A percentile compares a stretch with the other conserved stretches of the same genome.
phyloP scores from a whole-genome alignment of 768 basidiomycete genomes.

The Termitomyces sp. region DNA sequence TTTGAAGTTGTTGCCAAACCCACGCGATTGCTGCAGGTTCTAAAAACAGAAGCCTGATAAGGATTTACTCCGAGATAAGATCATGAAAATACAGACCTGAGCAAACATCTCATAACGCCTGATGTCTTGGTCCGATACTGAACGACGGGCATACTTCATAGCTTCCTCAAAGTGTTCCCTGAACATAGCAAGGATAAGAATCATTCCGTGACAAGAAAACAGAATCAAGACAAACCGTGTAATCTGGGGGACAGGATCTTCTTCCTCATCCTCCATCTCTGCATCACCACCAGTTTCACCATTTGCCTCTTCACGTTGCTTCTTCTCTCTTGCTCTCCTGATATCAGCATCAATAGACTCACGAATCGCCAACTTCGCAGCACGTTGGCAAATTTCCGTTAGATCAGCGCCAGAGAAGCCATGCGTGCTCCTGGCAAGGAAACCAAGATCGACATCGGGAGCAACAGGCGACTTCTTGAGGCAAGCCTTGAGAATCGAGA shows the following conservation, averaged over 20 bases:
- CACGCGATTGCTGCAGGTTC: slow-evolving; percentile 88
- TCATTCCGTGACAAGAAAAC: neutral
- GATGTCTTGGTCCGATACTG: slow-evolving; percentile 95
- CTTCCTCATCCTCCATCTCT: slow-evolving; percentile 72
- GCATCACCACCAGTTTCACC: slow-evolving; percentile 40
- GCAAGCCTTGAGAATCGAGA: slow-evolving; percentile 86
- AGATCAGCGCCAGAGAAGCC: slow-evolving; percentile 99
- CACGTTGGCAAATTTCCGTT: slow-evolving; percentile 98
- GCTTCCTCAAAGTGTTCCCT: slow-evolving; percentile 98
- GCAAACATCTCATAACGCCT: slow-evolving; percentile 98
- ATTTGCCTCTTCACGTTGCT: slow-evolving; percentile 67
- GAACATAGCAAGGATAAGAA: slow-evolving; percentile 6
- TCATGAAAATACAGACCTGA: slow-evolving; percentile 42
- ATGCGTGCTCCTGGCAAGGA: slow-evolving; percentile 89
- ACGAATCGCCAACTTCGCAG: slow-evolving; percentile 95
- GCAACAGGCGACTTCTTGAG: slow-evolving; percentile 92
- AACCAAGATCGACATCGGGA: slow-evolving; percentile 73
- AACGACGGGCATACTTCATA: slow-evolving; percentile 95
- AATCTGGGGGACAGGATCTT: slow-evolving; percentile 89
- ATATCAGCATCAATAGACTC: slow-evolving; percentile 95
- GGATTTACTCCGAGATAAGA: slow-evolving; percentile 3
- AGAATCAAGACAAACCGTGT: slow-evolving; percentile 44
- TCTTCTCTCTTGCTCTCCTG: slow-evolving; percentile 67
- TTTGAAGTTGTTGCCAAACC: slow-evolving; percentile 94
- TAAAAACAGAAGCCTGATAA: slow-evolving; percentile 22